Base-by-base conservation (phyloP, 2,329 filamentous ascomycete genomes). In the Tolypocladium ophioglossoides region DNA sequence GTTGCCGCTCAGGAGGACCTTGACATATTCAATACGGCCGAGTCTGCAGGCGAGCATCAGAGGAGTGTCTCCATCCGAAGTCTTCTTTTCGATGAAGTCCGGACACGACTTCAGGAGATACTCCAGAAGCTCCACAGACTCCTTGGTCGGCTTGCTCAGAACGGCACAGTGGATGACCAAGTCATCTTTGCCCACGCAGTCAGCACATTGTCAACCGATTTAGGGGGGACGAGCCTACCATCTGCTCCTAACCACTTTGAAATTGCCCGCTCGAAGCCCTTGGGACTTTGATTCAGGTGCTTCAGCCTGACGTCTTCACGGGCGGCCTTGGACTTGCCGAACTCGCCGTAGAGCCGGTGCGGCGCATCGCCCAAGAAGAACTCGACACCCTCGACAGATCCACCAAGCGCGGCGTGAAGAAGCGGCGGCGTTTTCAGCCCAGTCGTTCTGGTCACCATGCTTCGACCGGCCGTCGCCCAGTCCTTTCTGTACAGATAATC, bases 281-380 rank as follows among this genome's bases (percentile, higher is more conserved):
- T 79, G 16, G 78, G 72, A 0, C 78, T 74, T 50, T 82, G 72
- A 4, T 74, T 77, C 5, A 94, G 72, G 54, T 80, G 79, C 61
- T 82, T 78, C 50, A 92, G 68, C 40, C 81, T 75, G 52, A 77
- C 69, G 57, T 92, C 84, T 27, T 83, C 74, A 56, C 74, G 75
- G 53, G 87, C 79, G 1, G 73, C 67, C 58, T 83, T 78, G 0
- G 83, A 78, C 57, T 73, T 72, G 40, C 73, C 77, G 63, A 91
- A 94, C 48, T 89, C 81, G 30, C 77, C 68, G 63, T 94, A 94
- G 53, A 80, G 74, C 32, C 83, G 76, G 59, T 81, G 70, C 0
- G 89, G 87, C 1, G 81, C 78, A 57, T 89, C 86, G 55, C 86
- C 84, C 54, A 90, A 68, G 66, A 92, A 89, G 82, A 87, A 95